These are phyloP conservation scores for Cyathus striatus DNA, from an alignment of 768 basidiomycete genomes.

Conservation along the genomic window DNA sequence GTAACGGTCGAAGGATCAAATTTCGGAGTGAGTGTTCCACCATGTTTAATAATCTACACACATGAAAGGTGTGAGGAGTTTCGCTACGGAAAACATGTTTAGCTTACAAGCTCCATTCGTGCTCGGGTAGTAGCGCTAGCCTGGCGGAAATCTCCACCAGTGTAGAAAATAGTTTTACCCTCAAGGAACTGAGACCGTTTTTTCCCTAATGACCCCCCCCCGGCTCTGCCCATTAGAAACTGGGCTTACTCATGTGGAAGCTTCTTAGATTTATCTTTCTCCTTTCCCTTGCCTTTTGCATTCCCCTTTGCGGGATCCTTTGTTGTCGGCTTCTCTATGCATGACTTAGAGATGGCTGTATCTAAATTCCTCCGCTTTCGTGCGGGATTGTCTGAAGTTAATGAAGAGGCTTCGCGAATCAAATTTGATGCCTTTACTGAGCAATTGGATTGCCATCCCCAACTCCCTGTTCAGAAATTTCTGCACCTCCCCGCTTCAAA, in stretches of 20 bases:
- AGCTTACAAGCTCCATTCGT: conserved; percentile 60
- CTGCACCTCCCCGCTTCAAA: conserved; percentile 2
- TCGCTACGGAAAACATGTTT: conserved; percentile 1
- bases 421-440: conserved; percentile 40
- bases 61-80: conserved; percentile 2
- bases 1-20: conserved; percentile 57
- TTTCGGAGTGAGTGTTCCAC: conserved; percentile 53
- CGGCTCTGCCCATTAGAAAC: too few relatives aligned
- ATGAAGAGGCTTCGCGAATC: conserved; percentile 45
- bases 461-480: conserved; percentile 5
- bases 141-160: conserved; percentile 50
- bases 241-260: too few relatives aligned
- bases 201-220: too few relatives aligned
- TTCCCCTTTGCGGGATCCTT: too few relatives aligned
- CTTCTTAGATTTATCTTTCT: too few relatives aligned
- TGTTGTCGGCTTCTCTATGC: conserved; percentile 8
- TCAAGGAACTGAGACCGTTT: too few relatives aligned
- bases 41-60: conserved; percentile 54
- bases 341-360: too few relatives aligned
- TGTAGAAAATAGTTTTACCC: conserved; percentile 54
- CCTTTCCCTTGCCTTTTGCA: too few relatives aligned
- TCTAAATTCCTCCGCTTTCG: too few relatives aligned
- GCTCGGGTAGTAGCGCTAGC: conserved; percentile 47
- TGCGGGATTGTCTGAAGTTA: conserved; percentile 1
- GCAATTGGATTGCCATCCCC: neutral